Base-by-base conservation (phyloP, 768 basidiomycete species). In the Tricholoma furcatifolium region DNA sequence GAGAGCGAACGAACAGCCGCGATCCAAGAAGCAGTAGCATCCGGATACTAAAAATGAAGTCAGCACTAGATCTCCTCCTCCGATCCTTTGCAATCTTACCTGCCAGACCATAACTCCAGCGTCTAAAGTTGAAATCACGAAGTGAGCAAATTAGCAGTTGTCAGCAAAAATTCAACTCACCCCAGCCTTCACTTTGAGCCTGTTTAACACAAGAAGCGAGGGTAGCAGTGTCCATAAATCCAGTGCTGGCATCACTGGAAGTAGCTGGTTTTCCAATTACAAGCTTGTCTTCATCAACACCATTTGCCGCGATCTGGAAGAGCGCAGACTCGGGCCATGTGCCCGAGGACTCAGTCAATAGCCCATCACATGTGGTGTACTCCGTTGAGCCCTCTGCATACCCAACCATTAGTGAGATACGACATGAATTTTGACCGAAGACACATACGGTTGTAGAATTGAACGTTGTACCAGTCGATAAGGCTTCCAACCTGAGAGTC, bases 261-360 rank as follows among this genome's bases (percentile, higher is more conserved):
- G 64, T 70, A 1, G 81, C 83, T 1, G 87, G 88, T 67, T 91
- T 91, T 4, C 87, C 88, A 60, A 91, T 87, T 55, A 90, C 81
- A 45, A 90, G 73, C 68, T 91, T 90, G 64, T 77, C 65, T 41
- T 82, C 61, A 2, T 74, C 64, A 8, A 90, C 78, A 18, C 85
- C 85, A 53, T 68, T 78, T 1, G 75, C 74, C 43, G 79, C 77
- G 55, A 85, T 83, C 62, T 84, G 76, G 67, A 84, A 81, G 31
- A 78, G 69, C 0, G 87, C 75, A 0, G 84, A 76, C 35, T 83
- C 49, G 7, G 88, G 89, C 82, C 82, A 89, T 36, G 70, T 65
- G 50, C 66, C 72, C 4, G 84, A 83, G 6, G 85, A 88, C 1
- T 75, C 64, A 3, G 71, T 81, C 43, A 90, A 68, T 24, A 92